Percentiles rank a stretch among this genome's conserved stretches.
Evolutionary conservation across 192 early-diverging fungal species (phyloP).

Genomic region (Thoreauomyces humboldtii): DNA sequence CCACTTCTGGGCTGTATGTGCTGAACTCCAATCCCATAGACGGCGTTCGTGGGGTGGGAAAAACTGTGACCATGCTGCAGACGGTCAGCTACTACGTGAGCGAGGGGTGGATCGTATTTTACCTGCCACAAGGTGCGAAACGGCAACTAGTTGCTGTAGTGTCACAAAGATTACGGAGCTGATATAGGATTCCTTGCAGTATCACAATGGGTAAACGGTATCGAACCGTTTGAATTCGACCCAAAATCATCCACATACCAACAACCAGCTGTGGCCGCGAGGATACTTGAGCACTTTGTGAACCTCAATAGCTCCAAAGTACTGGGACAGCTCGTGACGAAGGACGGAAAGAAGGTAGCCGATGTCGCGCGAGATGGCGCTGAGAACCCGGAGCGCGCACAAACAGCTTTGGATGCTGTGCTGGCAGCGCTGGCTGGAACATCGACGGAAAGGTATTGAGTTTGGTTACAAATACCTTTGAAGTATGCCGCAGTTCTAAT

Average conservation of each 20-base stretch:
- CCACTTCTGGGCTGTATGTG: too few relatives aligned
- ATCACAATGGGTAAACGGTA: conserved; percentile 19
- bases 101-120: conserved; percentile 20
- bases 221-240: conserved; percentile 3
- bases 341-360: conserved; percentile 1
- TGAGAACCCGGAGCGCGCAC: background rate
- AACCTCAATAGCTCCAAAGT: background rate
- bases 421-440: conserved; percentile 11
- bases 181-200: background rate
- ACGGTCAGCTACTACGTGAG: conserved; percentile 9
- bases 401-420: conserved; percentile 6
- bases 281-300: conserved; percentile 12
- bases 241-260: background rate
- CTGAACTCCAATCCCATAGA: too few relatives aligned
- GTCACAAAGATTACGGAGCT: background rate
- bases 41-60: conserved; percentile 20
- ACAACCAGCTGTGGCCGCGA: conserved; percentile 4
- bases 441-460: too few relatives aligned
- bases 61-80: conserved; percentile 20
- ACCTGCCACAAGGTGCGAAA: conserved; percentile 14
- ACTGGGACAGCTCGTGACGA: background rate
- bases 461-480: too few relatives aligned
- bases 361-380: conserved; percentile 7
- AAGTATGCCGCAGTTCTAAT: too few relatives aligned
- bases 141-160: background rate